phyloP scores from a whole-genome alignment of 2,329 filamentous ascomycete genomes.

The Diaporthe ampelina region DNA sequence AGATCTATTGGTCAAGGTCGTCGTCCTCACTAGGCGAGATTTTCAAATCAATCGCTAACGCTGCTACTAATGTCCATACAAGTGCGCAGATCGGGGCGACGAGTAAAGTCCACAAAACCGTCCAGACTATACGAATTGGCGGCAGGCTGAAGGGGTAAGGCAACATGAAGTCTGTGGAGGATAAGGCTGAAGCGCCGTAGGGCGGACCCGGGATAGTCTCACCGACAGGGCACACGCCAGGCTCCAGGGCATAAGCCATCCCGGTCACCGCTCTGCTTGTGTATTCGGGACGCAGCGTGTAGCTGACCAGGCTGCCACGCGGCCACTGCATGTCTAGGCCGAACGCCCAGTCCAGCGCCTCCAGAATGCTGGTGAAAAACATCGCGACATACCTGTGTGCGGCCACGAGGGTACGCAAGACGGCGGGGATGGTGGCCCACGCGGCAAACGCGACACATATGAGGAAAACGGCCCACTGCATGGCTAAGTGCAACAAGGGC shows the following conservation, averaged over 20 bases:
- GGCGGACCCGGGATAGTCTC: background rate
- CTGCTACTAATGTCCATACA: background rate
- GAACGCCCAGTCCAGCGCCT: background rate
- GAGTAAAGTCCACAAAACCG: background rate
- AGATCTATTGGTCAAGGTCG: background rate
- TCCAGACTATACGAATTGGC: background rate
- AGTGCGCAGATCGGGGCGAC: background rate
- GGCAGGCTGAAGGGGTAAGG: background rate
- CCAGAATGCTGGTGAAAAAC: background rate
- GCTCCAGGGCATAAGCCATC: background rate
- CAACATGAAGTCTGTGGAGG: background rate
- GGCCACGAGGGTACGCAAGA: background rate
- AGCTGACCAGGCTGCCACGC: background rate
- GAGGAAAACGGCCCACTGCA: conserved; percentile 13
- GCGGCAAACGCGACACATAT: background rate
- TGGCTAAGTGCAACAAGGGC: conserved; percentile 1
- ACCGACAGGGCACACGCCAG: background rate
- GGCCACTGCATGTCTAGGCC: conserved; percentile 2
- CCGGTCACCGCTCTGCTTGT: background rate
- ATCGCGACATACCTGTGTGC: background rate
- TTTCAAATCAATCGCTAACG: background rate
- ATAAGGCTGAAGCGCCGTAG: background rate
- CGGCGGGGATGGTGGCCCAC: conserved; percentile 1
- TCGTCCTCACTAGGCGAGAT: background rate
- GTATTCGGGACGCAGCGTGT: conserved; percentile 2